These are phyloP conservation scores for Lyophyllum atratum DNA, from an alignment of 768 basidiomycete genomes.

Conservation along the genomic window DNA sequence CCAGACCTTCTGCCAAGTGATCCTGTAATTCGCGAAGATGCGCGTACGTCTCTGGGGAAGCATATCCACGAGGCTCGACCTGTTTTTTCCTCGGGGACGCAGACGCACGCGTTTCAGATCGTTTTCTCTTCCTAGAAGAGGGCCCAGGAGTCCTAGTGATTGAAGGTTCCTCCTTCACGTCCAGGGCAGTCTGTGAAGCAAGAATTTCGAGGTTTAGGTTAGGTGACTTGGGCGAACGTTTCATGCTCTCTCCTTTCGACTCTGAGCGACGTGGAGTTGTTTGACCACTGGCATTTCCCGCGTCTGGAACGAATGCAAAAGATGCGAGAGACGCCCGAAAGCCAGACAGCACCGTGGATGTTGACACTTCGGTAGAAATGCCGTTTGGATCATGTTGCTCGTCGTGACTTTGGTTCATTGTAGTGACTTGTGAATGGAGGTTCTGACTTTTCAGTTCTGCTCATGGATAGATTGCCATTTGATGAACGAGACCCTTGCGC, in stretches of 20 bases:
- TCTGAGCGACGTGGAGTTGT: not conserved
- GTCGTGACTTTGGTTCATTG: not conserved
- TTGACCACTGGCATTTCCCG: not conserved
- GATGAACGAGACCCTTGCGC: not conserved
- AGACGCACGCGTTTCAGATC: constrained; percentile 33
- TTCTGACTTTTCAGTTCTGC: not conserved
- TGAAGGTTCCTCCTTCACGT: not conserved
- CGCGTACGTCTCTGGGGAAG: constrained; percentile 51
- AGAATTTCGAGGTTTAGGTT: not conserved
- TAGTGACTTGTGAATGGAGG: not conserved
- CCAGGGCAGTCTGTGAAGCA: not conserved
- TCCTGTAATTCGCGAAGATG: constrained; percentile 57
- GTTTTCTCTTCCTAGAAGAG: constrained; percentile 31
- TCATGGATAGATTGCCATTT: not conserved
- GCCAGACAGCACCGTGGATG: not conserved
- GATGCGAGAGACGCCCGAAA: constrained; percentile 4
- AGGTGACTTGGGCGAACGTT: not conserved
- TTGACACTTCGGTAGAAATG: not conserved
- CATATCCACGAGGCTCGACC: constrained; percentile 35
- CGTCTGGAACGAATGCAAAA: not conserved
- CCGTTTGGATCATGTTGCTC: not conserved
- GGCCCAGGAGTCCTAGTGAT: not conserved
- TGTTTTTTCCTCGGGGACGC: constrained; percentile 45
- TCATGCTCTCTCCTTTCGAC: not conserved
- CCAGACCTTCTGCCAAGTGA: constrained; percentile 50